Evolutionary conservation across 495 filamentous ascomycete species (phyloP).

Genomic region (Physcia stellaris): DNA sequence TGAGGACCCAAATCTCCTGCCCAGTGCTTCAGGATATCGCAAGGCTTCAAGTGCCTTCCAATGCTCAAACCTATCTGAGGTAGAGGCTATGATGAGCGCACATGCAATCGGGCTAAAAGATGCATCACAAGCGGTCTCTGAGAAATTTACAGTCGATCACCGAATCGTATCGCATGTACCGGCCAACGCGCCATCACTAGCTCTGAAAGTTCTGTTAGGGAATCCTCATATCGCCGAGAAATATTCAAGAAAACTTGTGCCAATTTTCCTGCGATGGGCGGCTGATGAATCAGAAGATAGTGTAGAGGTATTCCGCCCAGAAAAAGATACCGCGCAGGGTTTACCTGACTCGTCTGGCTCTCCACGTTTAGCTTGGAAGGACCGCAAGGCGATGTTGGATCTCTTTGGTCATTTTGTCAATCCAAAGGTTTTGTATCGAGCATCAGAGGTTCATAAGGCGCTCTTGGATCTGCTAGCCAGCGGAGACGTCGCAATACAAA

Average conservation of each 20-base stretch:
- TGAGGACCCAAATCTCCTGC: conserved; percentile 17
- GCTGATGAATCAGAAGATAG: conserved; percentile 32
- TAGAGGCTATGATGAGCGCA: conserved; percentile 33
- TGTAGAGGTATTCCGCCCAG: conserved; percentile 20
- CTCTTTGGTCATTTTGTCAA: conserved; percentile 80
- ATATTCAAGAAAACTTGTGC: conserved; percentile 68
- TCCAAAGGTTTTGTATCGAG: conserved; percentile 67
- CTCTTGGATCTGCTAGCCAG: conserved; percentile 64
- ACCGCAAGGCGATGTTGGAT: conserved; percentile 66
- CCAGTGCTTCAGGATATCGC: background rate
- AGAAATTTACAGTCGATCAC: conserved; percentile 34
- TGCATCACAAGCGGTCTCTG: conserved; percentile 33
- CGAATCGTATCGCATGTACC: conserved; percentile 25
- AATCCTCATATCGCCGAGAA: conserved; percentile 71
- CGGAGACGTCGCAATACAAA: conserved; percentile 82
- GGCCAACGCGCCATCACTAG: conserved; percentile 40
- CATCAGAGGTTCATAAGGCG: conserved; percentile 58
- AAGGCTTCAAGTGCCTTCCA: conserved; percentile 51
- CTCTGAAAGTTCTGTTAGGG: conserved; percentile 62
- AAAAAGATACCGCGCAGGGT: conserved; percentile 13
- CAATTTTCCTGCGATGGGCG: conserved; percentile 72
- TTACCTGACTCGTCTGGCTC: conserved; percentile 16
- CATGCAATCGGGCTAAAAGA: conserved; percentile 25
- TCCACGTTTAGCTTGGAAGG: conserved; percentile 43
- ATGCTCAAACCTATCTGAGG: conserved; percentile 56